Evolutionary conservation across 176 grass and related monocot genomes (phyloP), one percentile per base, ranked within the genome.

Genomic region (Avena sativa): DNA sequence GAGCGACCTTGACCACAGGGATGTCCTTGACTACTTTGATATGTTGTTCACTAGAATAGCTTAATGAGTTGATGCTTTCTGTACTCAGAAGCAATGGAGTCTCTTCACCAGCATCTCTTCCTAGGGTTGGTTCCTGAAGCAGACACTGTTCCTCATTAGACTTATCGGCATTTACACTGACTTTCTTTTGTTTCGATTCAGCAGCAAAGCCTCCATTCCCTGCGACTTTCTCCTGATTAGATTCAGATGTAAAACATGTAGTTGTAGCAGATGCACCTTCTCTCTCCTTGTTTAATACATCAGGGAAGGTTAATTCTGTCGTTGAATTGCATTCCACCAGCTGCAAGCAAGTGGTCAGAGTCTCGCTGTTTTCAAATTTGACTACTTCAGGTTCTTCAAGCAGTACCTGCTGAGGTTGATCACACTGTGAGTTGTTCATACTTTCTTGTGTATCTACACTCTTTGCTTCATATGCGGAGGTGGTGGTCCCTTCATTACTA

Each of bases 361-460:
- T 85, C 43, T 80, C 70, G 46, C 70, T 48, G 36, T 68, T 76
- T 44, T 88, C 89, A 88, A 87, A 65, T 30, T 81, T 91, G 49
- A 81, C 26, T 61, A 67, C 23, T 25, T 91, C 58, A 20, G 28
- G 69, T 73, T 83, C 74, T 84, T 81, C 68, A 69, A 57, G 38
- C 6, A 60, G 76, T 26, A 81, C 48, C 23, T 13, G 68, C 28
- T 80, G 80, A 80, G 80, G 60, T 15, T 63, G 70, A 28, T 81
- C 76, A 63, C 40, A 66, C 70, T 85, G 81, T 63, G 89, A 80
- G 28, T 0, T 62, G 9, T 17, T 59, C 38, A 59, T 69, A 34
- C 7, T 70, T 80, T 88, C 76, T 70, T 76, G 68, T 84, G 53
- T 76, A 52, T 70, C 36, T 68, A 32, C 68, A 55, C 36, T 51